These are phyloP conservation scores for Microglena sp. DNA, from an alignment of 139 green algal species.

Conservation along the genomic window DNA sequence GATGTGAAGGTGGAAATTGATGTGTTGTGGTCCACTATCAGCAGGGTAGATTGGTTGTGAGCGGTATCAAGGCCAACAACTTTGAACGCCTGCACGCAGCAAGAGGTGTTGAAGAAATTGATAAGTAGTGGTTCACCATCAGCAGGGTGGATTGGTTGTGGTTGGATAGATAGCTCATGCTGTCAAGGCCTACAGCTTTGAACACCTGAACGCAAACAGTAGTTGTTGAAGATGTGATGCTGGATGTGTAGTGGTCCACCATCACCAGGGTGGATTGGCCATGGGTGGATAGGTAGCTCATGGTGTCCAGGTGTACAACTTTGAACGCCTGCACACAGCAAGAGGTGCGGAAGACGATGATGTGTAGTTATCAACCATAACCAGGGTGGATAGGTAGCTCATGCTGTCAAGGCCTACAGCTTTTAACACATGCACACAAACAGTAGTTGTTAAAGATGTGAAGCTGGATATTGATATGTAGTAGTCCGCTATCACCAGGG, in stretches of 20 bases:
- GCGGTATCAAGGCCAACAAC: conserved; percentile 32
- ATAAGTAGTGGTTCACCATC: conserved; percentile 28
- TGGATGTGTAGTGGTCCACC: conserved; percentile 40
- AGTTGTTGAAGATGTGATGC: too few species aligned
- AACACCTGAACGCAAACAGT: conserved; percentile 16
- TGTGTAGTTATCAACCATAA: conserved; percentile 27
- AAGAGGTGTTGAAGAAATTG: too few species aligned
- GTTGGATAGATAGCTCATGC: conserved; percentile 19
- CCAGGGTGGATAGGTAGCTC: conserved; percentile 23
- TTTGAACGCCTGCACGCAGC: too few species aligned
- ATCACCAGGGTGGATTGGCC: conserved; percentile 27
- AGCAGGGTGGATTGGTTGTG: conserved; percentile 25
- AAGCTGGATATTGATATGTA: too few species aligned
- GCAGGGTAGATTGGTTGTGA: too few species aligned
- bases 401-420: conserved; percentile 26
- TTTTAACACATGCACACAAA: conserved; percentile 16
- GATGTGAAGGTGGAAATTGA: too few species aligned
- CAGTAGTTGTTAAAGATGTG: too few species aligned
- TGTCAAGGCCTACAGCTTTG: conserved; percentile 26
- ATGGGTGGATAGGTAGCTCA: conserved; percentile 19
- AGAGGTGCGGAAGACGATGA: neutral
- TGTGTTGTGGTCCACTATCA: too few species aligned
- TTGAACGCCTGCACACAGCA: conserved; percentile 15
- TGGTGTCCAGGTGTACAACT: conserved; percentile 23
- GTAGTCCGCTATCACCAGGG: too few species aligned